Base-by-base conservation (phyloP, 2,329 filamentous ascomycete genomes). In the Microdochium bolleyi region DNA sequence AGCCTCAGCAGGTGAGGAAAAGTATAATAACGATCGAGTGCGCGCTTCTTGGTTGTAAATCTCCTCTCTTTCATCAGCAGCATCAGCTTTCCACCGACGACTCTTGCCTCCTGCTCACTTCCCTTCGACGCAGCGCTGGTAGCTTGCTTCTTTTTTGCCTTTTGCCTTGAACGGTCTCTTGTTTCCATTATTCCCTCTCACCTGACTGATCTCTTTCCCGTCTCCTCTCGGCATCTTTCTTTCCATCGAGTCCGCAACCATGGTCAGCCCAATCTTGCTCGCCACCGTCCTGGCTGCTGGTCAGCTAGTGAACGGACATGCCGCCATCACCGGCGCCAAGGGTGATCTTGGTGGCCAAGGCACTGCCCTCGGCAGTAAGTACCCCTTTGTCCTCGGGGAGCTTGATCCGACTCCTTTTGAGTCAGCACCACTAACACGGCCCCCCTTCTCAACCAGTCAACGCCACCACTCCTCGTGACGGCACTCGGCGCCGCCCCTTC, bases 301-400 rank as follows among this genome's bases (percentile, higher is more conserved):
- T 61, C 70, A 76, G 57, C 74, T 85, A 51, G 82, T 79, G 56
- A 73, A 80, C 58, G 80, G 77, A 62, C 83, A 87, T 72, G 74
- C 75, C 55, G 81, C 77, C 59, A 84, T 87, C 67, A 75, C 77
- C 61, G 67, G 67, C 48, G 83, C 83, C 27, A 73, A 73, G 37
- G 83, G 82, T 54, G 72, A 85, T 60, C 71, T 72, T 25, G 82
- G 82, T 50, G 82, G 82, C 56, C 68, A 69, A 19, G 82, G 81
- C 60, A 8, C 30, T 8, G 30, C 30, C 14, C 30, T 34, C 8
- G 30, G 30, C 30, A 76, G 70, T 73, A 64, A 62, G 62, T 57
- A n/a, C n/a, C n/a, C n/a, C n/a, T n/a, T n/a, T n/a, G n/a, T n/a
- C n/a, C n/a, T n/a, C n/a, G n/a, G n/a, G n/a, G n/a, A n/a, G n/a